Conservation (phyloP, 768 basidiomycete genomes). For the Lyophyllum shimeji region DNA sequence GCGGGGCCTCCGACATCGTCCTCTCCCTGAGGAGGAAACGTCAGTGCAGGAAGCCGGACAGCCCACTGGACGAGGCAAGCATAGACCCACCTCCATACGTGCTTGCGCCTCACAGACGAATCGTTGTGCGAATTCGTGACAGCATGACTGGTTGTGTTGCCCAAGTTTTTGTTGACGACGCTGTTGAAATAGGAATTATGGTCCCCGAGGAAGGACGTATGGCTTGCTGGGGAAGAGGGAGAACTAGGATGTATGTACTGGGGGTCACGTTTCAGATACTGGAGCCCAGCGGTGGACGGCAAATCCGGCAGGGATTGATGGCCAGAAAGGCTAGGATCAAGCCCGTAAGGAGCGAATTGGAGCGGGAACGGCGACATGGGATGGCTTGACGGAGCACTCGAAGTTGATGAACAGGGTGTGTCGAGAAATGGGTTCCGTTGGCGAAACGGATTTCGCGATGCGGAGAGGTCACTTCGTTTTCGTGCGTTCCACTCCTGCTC, state of each 20-base stretch:
- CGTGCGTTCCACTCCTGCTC: neutral
- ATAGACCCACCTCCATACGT: no score
- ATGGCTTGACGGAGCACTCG: neutral
- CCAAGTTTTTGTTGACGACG: neutral
- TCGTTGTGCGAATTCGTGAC: neutral
- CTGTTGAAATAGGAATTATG: neutral
- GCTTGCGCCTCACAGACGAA: neutral
- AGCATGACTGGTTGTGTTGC: neutral
- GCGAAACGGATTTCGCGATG: neutral
- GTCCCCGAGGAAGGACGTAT: neutral
- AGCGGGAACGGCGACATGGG: no score
- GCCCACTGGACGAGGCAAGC: no score
- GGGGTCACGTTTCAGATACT: neutral
- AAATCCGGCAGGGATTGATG: neutral
- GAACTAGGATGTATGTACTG: neutral
- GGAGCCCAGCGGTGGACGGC: neutral
- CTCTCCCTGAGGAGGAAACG: no score
- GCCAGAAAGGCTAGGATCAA: neutral
- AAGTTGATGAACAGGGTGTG: neutral
- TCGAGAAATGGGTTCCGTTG: neutral
- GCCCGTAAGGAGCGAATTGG: neutral
- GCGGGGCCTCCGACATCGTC: no score
- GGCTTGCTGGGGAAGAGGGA: neutral
- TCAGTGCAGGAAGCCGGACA: no score
- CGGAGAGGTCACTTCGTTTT: neutral